Percentiles rank a stretch among this genome's conserved stretches.
phyloP scores from a whole-genome alignment of 352 stramenopile species.

The Blastocystis hominis region DNA sequence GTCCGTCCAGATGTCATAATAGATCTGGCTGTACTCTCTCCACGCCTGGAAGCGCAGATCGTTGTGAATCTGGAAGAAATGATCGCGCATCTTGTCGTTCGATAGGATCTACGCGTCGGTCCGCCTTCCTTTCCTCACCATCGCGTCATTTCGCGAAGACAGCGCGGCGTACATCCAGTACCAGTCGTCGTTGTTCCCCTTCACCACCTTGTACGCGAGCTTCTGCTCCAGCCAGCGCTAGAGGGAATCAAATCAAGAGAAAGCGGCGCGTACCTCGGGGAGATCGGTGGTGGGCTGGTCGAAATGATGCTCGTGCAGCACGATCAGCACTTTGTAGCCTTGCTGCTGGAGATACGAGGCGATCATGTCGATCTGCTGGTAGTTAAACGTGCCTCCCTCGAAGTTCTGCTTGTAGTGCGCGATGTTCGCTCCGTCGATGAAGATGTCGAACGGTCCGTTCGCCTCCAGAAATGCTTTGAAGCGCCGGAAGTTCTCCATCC shows the following conservation, averaged over 20 bases:
- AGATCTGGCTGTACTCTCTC: conserved; percentile 89
- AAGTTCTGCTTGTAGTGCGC: conserved; percentile 94
- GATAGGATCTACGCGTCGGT: conserved; percentile 75
- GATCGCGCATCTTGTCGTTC: conserved; percentile 98
- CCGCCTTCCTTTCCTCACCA: conserved; percentile 59
- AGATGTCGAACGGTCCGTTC: conserved; percentile 75
- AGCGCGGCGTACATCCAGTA: conserved; percentile 94
- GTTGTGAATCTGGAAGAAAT: conserved; percentile 97
- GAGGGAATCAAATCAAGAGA: conserved; percentile 66
- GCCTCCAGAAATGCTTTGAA: conserved; percentile 73
- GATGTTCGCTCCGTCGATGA: conserved; percentile 94
- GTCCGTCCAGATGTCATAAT: conserved; percentile 69
- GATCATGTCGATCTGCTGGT: conserved; percentile 85
- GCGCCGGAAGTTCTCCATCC: conserved; percentile 69
- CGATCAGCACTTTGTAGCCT: conserved; percentile 78
- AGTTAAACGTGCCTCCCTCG: conserved; percentile 80
- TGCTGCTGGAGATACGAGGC: conserved; percentile 76
- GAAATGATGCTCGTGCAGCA: conserved; percentile 88
- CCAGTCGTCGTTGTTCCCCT: conserved; percentile 96
- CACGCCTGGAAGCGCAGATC: conserved; percentile 83
- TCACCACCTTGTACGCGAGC: conserved; percentile 81
- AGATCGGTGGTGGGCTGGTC: conserved; percentile 73
- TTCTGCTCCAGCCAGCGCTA: conserved; percentile 67
- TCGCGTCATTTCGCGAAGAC: conserved; percentile 58
- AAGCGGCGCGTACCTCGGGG: conserved; percentile 67